Evolutionary conservation across 2,329 filamentous ascomycete species (phyloP), one percentile per base, ranked within the genome.

Genomic region (Aurifilum marmelostoma): DNA sequence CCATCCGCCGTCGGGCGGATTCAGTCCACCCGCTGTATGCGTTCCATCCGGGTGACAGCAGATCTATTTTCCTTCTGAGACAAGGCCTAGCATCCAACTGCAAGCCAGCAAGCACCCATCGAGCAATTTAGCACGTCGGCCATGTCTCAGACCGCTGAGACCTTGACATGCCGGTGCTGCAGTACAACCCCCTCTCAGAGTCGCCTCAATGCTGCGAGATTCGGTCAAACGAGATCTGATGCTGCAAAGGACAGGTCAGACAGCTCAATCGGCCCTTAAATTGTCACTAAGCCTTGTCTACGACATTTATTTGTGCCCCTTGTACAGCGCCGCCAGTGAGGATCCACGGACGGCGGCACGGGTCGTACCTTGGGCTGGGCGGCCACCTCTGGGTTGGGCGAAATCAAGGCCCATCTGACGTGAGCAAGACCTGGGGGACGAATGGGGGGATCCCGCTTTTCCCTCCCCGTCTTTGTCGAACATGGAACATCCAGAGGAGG

Each of bases 401-500:
- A 61, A 43, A 27, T n/a, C 27, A 56, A 32, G 37, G 63, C 39
- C 62, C 62, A 39, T 68, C 69, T 71, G 69, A 71, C 69, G 69
- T 69, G 69, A 68, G 69, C 64, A 63, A 29, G 29, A 47, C 24
- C 21, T 63, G 67, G 18, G 67, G 50, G 60, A 27, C 63, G 67
- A 66, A 61, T 62, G 65, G 50, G 50, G 21, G n/a, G n/a, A 29
- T 27, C 41, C 54, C 32, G 43, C 34, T 32, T 41, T 47, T 65
- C n/a, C 18, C 34, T 29, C 54, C 62, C 37, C 47, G 68, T 29
- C 64, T 64, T 37, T 32, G 24, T 58, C 29, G 47, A 54, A 63
- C 63, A 18, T 63, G 50, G 8, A 34, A 63, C n/a, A n/a, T 37
- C 6, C 50, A 63, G 37, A 39, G 41, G 9, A 58, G 7, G 50